Percentiles rank a stretch among this genome's conserved stretches.
Evolutionary conservation across 148 eudicot species (phyloP).

Genomic region (Amaranthus cruentus): DNA sequence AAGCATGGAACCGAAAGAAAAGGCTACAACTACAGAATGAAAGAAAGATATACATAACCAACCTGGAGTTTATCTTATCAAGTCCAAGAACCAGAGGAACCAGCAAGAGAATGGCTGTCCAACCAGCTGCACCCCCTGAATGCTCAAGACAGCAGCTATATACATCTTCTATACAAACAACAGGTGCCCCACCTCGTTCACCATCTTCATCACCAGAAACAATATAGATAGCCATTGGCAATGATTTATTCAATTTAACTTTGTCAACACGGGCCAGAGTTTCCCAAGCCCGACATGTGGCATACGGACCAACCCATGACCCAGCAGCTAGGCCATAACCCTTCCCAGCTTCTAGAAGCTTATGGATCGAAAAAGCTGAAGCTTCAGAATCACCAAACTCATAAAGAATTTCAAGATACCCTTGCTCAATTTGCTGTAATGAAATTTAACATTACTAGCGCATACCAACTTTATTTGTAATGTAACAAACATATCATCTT

Average conservation of each 20-base stretch:
- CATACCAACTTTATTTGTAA: background rate
- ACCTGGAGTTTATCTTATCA: constrained; percentile 94
- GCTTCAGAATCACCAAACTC: constrained; percentile 79
- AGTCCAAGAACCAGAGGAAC: constrained; percentile 98
- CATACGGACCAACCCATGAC: constrained; percentile 97
- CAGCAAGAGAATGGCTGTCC: constrained; percentile 75
- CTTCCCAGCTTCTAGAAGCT: constrained; percentile 78
- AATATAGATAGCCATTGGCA: constrained; percentile 74
- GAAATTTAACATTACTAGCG: background rate
- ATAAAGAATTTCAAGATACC: constrained; percentile 64
- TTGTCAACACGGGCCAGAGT: constrained; percentile 48
- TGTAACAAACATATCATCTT: background rate
- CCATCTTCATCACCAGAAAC: constrained; percentile 99
- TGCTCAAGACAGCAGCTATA: constrained; percentile 50
- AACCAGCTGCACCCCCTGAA: constrained; percentile 51
- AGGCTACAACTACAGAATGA: background rate
- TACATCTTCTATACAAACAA: constrained; percentile 85
- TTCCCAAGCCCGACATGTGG: constrained; percentile 99
- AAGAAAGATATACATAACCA: constrained; percentile 13
- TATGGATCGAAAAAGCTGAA: constrained; percentile 78
- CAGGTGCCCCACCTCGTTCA: constrained; percentile 98
- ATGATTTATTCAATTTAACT: constrained; percentile 32
- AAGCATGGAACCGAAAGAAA: background rate
- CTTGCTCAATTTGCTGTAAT: constrained; percentile 63
- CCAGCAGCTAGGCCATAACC: constrained; percentile 89